A percentile compares a stretch with the other conserved stretches of the same genome.
These are phyloP conservation scores for Insectozyma bohioensis DNA, from an alignment of 1,139 yeast genomes.

Conservation along the genomic window DNA sequence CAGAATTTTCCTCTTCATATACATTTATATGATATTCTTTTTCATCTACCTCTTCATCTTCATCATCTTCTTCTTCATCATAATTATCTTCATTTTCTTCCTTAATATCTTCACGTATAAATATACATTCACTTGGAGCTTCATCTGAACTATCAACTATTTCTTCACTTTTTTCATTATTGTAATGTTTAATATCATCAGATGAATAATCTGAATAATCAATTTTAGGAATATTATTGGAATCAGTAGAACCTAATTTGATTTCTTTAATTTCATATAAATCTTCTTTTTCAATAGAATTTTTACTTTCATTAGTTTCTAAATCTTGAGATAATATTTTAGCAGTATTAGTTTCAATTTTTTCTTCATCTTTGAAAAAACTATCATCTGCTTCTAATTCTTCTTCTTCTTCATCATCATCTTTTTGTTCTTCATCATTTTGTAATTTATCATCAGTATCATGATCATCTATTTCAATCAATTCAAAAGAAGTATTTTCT, in stretches of 20 bases:
- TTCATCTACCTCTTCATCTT: background rate
- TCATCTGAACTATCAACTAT: constrained; percentile 5
- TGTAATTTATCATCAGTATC: constrained; percentile 2
- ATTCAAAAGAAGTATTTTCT: background rate
- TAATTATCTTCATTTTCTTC: constrained; percentile 1
- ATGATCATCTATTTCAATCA: constrained; percentile 5
- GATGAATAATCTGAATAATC: no score
- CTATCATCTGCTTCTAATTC: background rate
- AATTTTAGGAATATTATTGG: no score
- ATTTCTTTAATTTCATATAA: background rate
- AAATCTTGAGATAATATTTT: no score
- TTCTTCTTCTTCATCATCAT: constrained; percentile 5
- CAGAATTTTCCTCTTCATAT: no score
- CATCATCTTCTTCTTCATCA: constrained; percentile 1
- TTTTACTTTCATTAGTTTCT: constrained; percentile 6
- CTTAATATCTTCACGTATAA: constrained; percentile 3
- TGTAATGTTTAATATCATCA: no score
- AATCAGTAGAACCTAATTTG: no score
- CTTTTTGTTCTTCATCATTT: constrained; percentile 3
- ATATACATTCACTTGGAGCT: constrained; percentile 7
- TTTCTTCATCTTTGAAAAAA: constrained; percentile 2
- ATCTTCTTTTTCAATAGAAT: constrained; percentile 3
- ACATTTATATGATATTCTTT: background rate
- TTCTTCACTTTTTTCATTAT: constrained; percentile 2
- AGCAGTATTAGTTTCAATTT: no score